A percentile compares a stretch with the other conserved stretches of the same genome.
Conservation (phyloP, 2,329 filamentous ascomycete species). For the Neopestalotiopsis rosae region DNA sequence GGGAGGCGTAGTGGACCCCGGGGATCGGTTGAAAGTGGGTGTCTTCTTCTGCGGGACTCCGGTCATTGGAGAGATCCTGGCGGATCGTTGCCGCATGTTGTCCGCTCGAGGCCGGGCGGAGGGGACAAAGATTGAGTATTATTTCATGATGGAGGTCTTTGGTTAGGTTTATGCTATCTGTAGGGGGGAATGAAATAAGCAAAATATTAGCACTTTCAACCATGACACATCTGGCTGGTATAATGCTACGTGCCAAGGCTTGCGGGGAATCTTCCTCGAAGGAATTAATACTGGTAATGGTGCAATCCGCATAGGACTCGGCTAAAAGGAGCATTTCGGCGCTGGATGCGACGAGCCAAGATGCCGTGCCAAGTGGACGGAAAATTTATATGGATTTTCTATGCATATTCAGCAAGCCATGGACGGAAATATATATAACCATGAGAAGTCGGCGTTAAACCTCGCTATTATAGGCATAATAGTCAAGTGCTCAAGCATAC, state of each 20-base stretch:
- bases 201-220: background rate
- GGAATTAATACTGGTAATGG: background rate
- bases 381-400: background rate
- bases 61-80: slow-evolving; percentile 59
- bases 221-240: background rate
- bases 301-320: background rate
- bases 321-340: slow-evolving; percentile 6
- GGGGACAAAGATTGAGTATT: slow-evolving; percentile 57
- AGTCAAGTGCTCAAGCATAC: background rate
- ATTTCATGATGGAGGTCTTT: slow-evolving; percentile 65
- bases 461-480: no score
- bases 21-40: slow-evolving; percentile 52
- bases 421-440: background rate
- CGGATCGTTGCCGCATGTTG: slow-evolving; percentile 57
- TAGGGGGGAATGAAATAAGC: background rate
- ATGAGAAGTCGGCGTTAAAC: no score
- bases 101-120: slow-evolving; percentile 57
- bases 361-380: background rate
- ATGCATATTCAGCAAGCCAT: background rate
- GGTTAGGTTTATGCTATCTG: slow-evolving; percentile 33
- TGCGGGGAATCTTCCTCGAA: slow-evolving; percentile 3
- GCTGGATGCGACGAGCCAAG: background rate
- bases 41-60: slow-evolving; percentile 63
- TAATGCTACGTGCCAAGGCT: background rate
- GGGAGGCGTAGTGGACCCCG: slow-evolving; percentile 28